Evolutionary conservation across 2,329 filamentous ascomycete species (phyloP).

Genomic region (Microsporum audouinii): DNA sequence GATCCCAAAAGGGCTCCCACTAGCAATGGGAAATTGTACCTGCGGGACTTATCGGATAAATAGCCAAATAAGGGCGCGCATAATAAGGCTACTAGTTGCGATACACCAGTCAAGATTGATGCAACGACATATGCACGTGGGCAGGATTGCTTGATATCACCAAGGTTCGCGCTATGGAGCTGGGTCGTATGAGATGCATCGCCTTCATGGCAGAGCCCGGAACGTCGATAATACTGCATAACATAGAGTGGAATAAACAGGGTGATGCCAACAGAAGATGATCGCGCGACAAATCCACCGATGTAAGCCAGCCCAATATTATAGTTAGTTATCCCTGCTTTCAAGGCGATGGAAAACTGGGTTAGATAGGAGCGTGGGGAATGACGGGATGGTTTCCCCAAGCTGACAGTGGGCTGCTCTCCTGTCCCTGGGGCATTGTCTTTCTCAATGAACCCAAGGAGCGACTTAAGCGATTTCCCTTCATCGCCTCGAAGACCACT

Average conservation of each 20-base stretch:
- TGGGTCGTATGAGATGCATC: conserved; percentile 18
- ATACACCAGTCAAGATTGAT: conserved; percentile 75
- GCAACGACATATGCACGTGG: conserved; percentile 78
- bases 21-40: conserved; percentile 62
- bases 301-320: conserved; percentile 80
- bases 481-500: conserved; percentile 59
- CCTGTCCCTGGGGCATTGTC: neutral
- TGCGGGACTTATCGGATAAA: conserved; percentile 55
- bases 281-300: conserved; percentile 86
- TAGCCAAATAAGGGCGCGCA: conserved; percentile 82
- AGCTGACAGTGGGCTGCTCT: neutral
- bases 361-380: conserved; percentile 31
- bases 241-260: conserved; percentile 89
- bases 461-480: conserved; percentile 53
- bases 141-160: conserved; percentile 73
- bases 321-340: conserved; percentile 61
- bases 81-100: conserved; percentile 73
- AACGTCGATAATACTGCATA: conserved; percentile 76
- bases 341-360: conserved; percentile 51
- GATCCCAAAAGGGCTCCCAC: conserved; percentile 62
- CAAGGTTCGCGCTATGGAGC: conserved; percentile 19
- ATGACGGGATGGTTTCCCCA: neutral
- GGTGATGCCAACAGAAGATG: conserved; percentile 88
- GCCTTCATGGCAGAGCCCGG: conserved; percentile 56
- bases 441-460: neutral